A percentile compares a stretch with the other conserved stretches of the same genome.
phyloP scores from a whole-genome alignment of 169 alveolate genomes.

The Toxoplasma gondii region DNA sequence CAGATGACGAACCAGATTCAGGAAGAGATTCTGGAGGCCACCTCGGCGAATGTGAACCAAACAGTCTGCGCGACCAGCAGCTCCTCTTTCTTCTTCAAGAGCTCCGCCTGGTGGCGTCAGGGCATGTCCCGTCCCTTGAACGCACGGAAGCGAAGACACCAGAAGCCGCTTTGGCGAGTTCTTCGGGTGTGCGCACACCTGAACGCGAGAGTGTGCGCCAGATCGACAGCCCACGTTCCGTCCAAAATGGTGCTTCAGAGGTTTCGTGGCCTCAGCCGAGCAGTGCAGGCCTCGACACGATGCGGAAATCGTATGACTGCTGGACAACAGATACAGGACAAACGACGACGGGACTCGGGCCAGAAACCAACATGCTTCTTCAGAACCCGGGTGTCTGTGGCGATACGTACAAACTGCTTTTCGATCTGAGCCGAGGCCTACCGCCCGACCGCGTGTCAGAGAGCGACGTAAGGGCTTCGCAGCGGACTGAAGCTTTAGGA shows the following conservation, averaged over 20 bases:
- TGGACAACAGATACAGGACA: not conserved
- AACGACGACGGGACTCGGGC: not conserved
- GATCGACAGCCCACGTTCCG: not conserved
- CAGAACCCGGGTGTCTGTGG: not conserved
- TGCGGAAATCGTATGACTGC: too few relatives aligned
- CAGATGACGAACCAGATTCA: not conserved
- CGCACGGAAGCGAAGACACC: not conserved
- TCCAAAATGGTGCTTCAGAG: not conserved
- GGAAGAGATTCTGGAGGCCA: not conserved
- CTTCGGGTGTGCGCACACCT: not conserved
- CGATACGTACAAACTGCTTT: not conserved
- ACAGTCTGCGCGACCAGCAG: not conserved
- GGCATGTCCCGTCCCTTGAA: not conserved
- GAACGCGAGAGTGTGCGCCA: not conserved
- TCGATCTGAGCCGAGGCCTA: not conserved
- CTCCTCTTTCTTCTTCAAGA: slow-evolving; percentile 17
- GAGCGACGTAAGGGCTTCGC: not conserved
- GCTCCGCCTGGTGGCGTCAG: not conserved
- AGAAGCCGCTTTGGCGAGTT: not conserved
- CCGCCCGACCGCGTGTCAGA: not conserved
- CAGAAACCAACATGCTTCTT: not conserved
- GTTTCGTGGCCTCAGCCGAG: not conserved
- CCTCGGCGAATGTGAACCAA: not conserved
- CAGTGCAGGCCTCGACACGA: not conserved
- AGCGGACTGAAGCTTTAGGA: not conserved